A percentile compares a stretch with the other conserved stretches of the same genome.
phyloP scores from a whole-genome alignment of 768 basidiomycete species.

The Lepiota venenata region DNA sequence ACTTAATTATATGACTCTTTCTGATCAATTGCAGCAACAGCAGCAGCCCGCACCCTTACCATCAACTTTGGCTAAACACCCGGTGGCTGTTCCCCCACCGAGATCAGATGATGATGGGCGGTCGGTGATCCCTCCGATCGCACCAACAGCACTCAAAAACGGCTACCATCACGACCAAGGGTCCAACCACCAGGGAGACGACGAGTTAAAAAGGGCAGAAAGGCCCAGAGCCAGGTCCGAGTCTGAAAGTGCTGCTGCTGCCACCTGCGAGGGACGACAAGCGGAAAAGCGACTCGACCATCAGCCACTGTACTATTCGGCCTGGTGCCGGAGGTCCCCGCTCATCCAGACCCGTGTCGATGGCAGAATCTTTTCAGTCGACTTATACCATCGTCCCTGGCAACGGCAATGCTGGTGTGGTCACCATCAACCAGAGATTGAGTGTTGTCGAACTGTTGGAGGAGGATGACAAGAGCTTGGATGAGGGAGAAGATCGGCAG shows the following conservation, averaged over 20 bases:
- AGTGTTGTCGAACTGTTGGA: conserved; percentile 75
- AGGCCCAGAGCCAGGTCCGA: conserved; percentile 6
- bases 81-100: conserved; percentile 7
- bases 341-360: conserved; percentile 70
- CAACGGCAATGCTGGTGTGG: conserved; percentile 7
- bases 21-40: conserved; percentile 17
- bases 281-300: conserved; percentile 83
- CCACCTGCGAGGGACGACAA: conserved; percentile 79
- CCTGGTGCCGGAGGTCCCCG: conserved; percentile 44
- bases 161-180: conserved; percentile 12
- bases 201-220: conserved; percentile 2
- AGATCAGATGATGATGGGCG: conserved; percentile 20
- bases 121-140: conserved; percentile 2
- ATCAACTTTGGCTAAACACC: not conserved
- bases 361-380: conserved; percentile 75
- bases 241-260: conserved; percentile 10
- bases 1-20: conserved; percentile 48
- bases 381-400: conserved; percentile 66
- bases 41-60: conserved; percentile 6
- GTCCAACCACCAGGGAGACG: conserved; percentile 27
- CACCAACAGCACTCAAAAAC: conserved; percentile 1
- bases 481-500: not conserved
- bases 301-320: conserved; percentile 70
- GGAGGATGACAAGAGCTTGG: conserved; percentile 32
- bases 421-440: conserved; percentile 50